phyloP scores from a whole-genome alignment of 495 filamentous ascomycete species.

The Hyphodiscus hymeniophilus region DNA sequence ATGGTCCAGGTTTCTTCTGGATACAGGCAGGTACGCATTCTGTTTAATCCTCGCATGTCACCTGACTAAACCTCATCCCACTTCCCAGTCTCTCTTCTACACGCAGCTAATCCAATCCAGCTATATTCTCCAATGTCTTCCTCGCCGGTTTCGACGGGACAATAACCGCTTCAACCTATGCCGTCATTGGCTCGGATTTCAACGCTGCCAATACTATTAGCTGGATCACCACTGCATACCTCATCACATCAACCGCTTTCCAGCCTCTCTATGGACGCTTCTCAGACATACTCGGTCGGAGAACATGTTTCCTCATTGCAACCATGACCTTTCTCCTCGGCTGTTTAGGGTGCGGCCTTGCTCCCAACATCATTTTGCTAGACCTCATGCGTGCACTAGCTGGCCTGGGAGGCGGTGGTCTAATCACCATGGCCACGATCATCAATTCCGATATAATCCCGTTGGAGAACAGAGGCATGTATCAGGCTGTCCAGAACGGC shows the following conservation, averaged over 20 bases:
- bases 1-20: too few relatives aligned
- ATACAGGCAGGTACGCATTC: too few relatives aligned
- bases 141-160: constrained; percentile 59
- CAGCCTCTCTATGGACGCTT: constrained; percentile 23
- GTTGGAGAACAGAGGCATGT: constrained; percentile 54
- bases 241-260: constrained; percentile 20
- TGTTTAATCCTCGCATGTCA: too few relatives aligned
- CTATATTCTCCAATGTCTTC: constrained; percentile 60
- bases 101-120: too few relatives aligned
- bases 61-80: too few relatives aligned
- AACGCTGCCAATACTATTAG: constrained; percentile 41
- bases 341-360: constrained; percentile 39
- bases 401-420: constrained; percentile 45
- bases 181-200: constrained; percentile 51
- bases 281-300: constrained; percentile 24
- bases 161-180: constrained; percentile 58
- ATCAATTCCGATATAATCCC: constrained; percentile 61
- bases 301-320: constrained; percentile 37
- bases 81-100: too few relatives aligned
- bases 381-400: constrained; percentile 39
- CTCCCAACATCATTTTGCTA: constrained; percentile 30
- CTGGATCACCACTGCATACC: constrained; percentile 21
- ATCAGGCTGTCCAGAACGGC: constrained; percentile 55
- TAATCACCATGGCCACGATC: constrained; percentile 41
- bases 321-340: constrained; percentile 37